Base-by-base conservation (phyloP, 805 yeast genomes). In the Sporopachydermia quercuum region DNA sequence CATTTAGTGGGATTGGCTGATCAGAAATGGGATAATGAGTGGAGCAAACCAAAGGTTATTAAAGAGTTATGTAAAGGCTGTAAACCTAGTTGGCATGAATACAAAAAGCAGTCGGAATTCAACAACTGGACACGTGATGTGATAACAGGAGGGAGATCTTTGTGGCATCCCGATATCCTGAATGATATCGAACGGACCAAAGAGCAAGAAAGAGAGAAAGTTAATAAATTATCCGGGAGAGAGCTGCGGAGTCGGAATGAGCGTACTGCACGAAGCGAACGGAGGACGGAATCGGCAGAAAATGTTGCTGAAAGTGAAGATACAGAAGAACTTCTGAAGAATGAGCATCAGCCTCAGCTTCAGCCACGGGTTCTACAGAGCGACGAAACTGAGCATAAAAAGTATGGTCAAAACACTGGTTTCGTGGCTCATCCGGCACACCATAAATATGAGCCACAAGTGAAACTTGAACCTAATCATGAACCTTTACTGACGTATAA, bases 1-100 rank as follows among this genome's bases (percentile, higher is more conserved):
- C 93, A 83, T 53, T 58, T 83, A 40, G 71, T 78, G 33, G 94
- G 93, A 0, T 54, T 83, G 39, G 78, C 76, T 39, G 62, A 63
- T 18, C 61, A 63, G 39, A 54, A 54, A 15, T 79, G 84, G 84
- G 67, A 74, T 35, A 58, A 61, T 13, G 70, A 71, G 27, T 78
- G 87, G 85, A 79, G 82, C 1, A 60, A 73, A 1, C 65, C 63
- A 23, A 70, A 65, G 19, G 76, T 77, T 2, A 74, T 79, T 43
- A 74, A 71, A 47, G 86, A 78, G 51, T 63, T 80, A 35, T 65
- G 66, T 2, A 69, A 72, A 47, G 89, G 87, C 4, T 79, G 86
- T 55, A 76, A 71, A 44, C 70, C 72, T 33, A 65, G 64, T 37
- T 79, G 87, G 86, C 53, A 64, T 15, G 74, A 78, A 1, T 63